Base-by-base conservation (phyloP, 108 stramenopile genomes). In the Parmales sp. region DNA sequence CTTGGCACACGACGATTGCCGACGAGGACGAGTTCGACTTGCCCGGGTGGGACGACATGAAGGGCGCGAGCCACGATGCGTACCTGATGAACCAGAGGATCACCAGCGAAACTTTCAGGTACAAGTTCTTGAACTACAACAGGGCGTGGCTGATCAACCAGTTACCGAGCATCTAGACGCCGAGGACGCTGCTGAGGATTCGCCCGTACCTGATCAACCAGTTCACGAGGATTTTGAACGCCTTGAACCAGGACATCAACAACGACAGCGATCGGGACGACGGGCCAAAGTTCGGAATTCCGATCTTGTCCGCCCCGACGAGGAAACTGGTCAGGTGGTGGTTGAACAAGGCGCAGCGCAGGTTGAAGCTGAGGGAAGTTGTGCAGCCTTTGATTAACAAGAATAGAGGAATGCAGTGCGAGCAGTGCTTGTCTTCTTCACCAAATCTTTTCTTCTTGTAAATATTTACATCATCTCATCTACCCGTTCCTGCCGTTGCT, bases 61-160 rank as follows among this genome's bases (percentile, higher is more conserved):
- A 80, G 45, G 72, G 76, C 16, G 80, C 82, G 13, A 66, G 66
- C 29, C 79, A 86, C 71, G 83, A 86, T 44, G 68, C 80, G 6
- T 86, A 74, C 51, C 43, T 85, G 65, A 80, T 90, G 85, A 88
- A 89, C 51, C 79, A 84, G 49, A 64, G 80, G n/a, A 79, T 90
- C 25, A 80, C 88, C 8, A 66, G 69, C 9, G 88, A 89, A 38
- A 79, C 83, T 7, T 90, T 90, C 70, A 80, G 88, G 16, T 87
- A 83, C 71, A 88, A 87, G 66, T 90, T 90, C 72, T 68, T 90
- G 26, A 77, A 81, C 65, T 86, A 90, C 81, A 89, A 90, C 45
- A 69, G 88, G 18, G 69, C 80, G 3, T 90, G 88, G 88, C 65
- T 90, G 26, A 76, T 89, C 25, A 44, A 76, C 5, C 83, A 86